Evolutionary conservation across 2,329 filamentous ascomycete genomes (phyloP).

Genomic region (Onygenales sp.): DNA sequence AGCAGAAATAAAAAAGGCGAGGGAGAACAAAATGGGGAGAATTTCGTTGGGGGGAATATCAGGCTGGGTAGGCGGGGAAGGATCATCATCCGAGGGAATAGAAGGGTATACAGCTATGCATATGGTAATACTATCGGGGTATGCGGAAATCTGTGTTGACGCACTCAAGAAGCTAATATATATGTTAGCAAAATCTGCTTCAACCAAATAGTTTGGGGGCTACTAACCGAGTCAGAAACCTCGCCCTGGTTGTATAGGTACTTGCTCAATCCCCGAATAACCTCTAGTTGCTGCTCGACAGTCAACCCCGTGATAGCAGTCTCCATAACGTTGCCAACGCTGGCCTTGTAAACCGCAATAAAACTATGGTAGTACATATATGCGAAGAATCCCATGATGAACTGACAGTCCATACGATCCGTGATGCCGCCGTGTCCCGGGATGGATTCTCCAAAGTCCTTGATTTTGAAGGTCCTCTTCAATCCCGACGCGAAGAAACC

Average conservation of each 20-base stretch:
- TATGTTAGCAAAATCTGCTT: constrained; percentile 11
- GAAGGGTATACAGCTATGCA: neutral
- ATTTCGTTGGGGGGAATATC: neutral
- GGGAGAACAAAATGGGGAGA: too few relatives aligned
- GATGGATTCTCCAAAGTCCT: constrained; percentile 98
- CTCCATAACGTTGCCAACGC: constrained; percentile 80
- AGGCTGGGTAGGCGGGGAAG: neutral
- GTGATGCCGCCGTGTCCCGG: constrained; percentile 97
- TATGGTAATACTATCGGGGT: constrained; percentile 10
- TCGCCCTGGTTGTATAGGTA: constrained; percentile 56
- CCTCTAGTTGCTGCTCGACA: constrained; percentile 80
- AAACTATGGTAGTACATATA: constrained; percentile 99
- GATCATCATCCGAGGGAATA: neutral
- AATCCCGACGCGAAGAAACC: constrained; percentile 97
- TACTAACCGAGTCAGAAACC: constrained; percentile 44
- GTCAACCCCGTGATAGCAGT: constrained; percentile 81
- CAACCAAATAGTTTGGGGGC: neutral
- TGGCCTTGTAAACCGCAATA: constrained; percentile 79
- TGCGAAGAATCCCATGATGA: constrained; percentile 98
- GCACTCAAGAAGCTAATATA: constrained; percentile 26
- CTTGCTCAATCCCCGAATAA: constrained; percentile 53
- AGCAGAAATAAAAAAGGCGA: too few relatives aligned
- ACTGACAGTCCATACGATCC: constrained; percentile 98
- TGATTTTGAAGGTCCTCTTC: constrained; percentile 99
- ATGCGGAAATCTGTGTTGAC: constrained; percentile 25